Evolutionary conservation across 2,329 filamentous ascomycete genomes (phyloP).

Genomic region (Trichoderma hamatum): DNA sequence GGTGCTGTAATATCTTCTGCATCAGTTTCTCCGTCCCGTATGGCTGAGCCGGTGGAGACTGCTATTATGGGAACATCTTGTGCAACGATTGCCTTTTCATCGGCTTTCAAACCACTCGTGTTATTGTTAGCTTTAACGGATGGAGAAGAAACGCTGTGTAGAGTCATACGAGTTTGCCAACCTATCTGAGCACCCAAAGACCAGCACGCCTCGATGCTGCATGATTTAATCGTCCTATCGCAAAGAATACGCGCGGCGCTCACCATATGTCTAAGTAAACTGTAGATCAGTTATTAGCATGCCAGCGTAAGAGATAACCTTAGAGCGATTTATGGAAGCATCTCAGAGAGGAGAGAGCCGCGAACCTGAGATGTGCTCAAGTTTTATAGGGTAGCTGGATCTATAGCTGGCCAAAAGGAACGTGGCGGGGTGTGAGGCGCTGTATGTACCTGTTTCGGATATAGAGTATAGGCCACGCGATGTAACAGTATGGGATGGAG

Average conservation of each 20-base stretch:
- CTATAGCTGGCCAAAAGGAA: background rate
- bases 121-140: conserved; percentile 5
- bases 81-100: conserved; percentile 12
- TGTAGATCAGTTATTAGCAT: background rate
- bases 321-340: background rate
- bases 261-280: no score
- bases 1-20: background rate
- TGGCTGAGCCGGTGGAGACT: background rate
- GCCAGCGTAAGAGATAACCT: background rate
- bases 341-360: background rate
- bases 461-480: background rate
- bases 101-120: conserved; percentile 16
- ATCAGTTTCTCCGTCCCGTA: background rate
- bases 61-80: background rate
- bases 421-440: background rate
- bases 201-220: background rate
- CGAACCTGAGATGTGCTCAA: background rate
- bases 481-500: background rate
- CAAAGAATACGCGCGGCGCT: no score
- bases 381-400: background rate
- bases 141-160: background rate
- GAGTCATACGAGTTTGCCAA: background rate
- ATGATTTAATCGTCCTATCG: background rate
- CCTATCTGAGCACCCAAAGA: conserved; percentile 9
- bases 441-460: background rate